Percentiles rank a stretch among this genome's conserved stretches.
Evolutionary conservation across 306 rosid species (phyloP).

Genomic region (Rosa rugosa): DNA sequence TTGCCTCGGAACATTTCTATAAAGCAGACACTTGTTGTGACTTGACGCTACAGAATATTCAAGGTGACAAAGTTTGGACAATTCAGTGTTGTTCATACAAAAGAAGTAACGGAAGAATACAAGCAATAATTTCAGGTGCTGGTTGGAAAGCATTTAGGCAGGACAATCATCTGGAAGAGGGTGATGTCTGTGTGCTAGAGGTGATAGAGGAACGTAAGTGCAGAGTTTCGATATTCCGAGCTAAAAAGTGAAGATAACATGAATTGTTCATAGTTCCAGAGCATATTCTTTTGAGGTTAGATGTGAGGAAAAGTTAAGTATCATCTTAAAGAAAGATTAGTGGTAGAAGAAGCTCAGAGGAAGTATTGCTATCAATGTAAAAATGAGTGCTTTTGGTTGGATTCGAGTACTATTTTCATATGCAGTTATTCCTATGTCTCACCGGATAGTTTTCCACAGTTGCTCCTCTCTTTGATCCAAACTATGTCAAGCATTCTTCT

Average conservation of each 20-base stretch:
- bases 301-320: neutral
- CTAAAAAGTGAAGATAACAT: neutral
- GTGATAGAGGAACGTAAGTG: conserved; percentile 1
- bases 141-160: conserved; percentile 35
- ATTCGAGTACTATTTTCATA: neutral
- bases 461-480: neutral
- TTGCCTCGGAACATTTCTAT: conserved; percentile 5
- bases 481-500: neutral
- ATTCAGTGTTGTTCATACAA: conserved; percentile 1
- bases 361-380: neutral
- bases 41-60: neutral
- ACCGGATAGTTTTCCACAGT: neutral
- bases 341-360: neutral
- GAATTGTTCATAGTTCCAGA: neutral
- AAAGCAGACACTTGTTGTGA: neutral
- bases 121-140: neutral
- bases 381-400: neutral
- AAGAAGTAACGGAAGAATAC: neutral
- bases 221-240: conserved; percentile 7
- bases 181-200: conserved; percentile 24
- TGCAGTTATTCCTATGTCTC: neutral
- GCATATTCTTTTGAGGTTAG: neutral
- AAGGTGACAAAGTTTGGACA: conserved; percentile 21
- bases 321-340: neutral
- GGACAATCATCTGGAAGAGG: conserved; percentile 19